Evolutionary conservation across 225 moss, liverwort and hornwort species (phyloP), one percentile per base, ranked within the genome.

Genomic region (Sphagnum tenellum): DNA sequence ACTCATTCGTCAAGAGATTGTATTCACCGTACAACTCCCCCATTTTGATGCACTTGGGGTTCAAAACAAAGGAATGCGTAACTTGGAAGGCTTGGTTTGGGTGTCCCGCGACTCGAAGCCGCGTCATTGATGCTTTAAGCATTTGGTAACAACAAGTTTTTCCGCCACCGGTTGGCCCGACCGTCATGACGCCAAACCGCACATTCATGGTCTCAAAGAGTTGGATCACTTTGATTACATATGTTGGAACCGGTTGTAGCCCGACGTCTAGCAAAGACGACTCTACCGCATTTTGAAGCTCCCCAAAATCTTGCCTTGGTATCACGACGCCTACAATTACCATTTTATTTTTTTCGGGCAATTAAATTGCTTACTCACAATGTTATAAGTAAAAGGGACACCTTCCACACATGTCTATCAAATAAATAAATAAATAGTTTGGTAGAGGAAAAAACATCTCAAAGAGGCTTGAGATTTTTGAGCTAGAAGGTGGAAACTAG

Each of bases 171-270:
- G 94, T 91, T 8, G 94, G 94, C 9, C 94, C 94, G 2, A 94
- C 91, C 0, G 89, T 81, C 94, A 94, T 94, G 0, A 94, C 91
- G 54, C 94, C 94, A 69, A 94, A 94, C 47, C 94, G 73, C 2
- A 94, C 94, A 63, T 89, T 94, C 86, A 94, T 85, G 0, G 94
- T 94, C 61, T 94, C 94, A 62, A 91, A 94, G 44, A 94, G 73
- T 64, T 91, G 94, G 45, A 94, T 94, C 0, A 91, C 77, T 49
- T 94, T 91, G 5, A 91, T 77, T 2, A 91, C 77, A 63, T 66
- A 91, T 3, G 73, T 48, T 3, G 81, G 48, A 2, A 91, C 91
- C 4, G 77, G 45, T 74, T 94, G 91, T 14, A 83, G 75, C 0
- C 94, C 85, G 4, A 65, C 81, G 57, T 60, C 62, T 14, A 76